Percentiles rank a stretch among this genome's conserved stretches.
phyloP scores from a whole-genome alignment of 345 rosid genomes.

The Eutrema heterophyllum region DNA sequence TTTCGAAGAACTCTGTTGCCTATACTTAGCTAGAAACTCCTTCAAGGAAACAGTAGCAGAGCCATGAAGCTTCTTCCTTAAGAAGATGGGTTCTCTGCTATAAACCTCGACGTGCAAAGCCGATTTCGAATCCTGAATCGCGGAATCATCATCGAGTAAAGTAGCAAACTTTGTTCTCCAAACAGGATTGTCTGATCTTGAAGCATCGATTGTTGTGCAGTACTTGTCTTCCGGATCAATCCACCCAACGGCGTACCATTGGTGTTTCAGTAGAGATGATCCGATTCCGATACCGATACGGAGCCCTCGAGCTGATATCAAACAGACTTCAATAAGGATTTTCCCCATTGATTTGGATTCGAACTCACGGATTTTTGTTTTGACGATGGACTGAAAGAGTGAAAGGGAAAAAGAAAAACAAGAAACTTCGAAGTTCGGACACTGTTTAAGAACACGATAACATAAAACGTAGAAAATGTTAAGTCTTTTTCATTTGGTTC shows the following conservation, averaged over 20 bases:
- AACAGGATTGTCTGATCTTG: conserved; percentile 60
- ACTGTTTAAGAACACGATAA: not conserved
- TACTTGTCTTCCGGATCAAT: conserved; percentile 77
- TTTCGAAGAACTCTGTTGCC: conserved; percentile 31
- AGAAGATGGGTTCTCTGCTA: conserved; percentile 85
- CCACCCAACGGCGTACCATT: conserved; percentile 97
- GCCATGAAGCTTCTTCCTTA: conserved; percentile 73
- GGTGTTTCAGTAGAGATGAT: conserved; percentile 71
- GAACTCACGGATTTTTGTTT: not conserved
- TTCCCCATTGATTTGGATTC: conserved; percentile 52
- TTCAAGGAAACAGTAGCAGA: conserved; percentile 61
- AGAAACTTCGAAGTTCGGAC: not conserved
- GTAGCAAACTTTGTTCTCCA: conserved; percentile 84
- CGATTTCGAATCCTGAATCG: conserved; percentile 34
- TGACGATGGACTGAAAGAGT: not conserved
- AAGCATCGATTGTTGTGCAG: conserved; percentile 69
- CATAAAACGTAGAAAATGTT: not conserved
- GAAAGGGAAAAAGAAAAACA: not conserved
- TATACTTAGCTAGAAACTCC: conserved; percentile 55
- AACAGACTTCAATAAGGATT: conserved; percentile 58
- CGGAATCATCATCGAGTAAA: conserved; percentile 37
- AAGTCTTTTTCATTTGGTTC: not conserved
- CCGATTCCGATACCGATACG: conserved; percentile 35
- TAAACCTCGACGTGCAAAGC: conserved; percentile 65
- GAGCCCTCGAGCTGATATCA: conserved; percentile 79